Conservation (phyloP, 257 asterid species). For the Solanum bukasovii region DNA sequence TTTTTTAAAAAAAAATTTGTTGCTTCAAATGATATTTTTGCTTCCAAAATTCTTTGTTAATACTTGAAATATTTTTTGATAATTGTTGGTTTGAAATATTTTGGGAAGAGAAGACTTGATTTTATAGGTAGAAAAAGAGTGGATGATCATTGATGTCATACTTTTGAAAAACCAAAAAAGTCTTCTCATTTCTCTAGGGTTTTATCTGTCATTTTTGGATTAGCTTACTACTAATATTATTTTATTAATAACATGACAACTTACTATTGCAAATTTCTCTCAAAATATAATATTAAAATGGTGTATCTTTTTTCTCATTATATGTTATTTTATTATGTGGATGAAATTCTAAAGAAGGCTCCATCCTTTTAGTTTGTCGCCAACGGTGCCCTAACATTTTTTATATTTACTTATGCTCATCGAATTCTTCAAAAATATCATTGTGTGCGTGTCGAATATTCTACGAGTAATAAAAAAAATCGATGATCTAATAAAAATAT, state of each 20-base stretch:
- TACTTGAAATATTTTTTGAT: slow-evolving; percentile 6
- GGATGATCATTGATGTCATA: slow-evolving; percentile 41
- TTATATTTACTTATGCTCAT: not conserved
- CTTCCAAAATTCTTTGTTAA: slow-evolving; percentile 2
- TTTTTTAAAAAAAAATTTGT: not conserved
- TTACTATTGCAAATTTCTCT: slow-evolving; percentile 21
- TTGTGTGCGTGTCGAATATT: not conserved
- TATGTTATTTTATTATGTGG: slow-evolving; percentile 28
- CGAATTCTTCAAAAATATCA: not conserved
- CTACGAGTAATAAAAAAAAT: not conserved
- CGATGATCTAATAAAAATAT: not conserved
- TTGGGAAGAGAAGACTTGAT: slow-evolving; percentile 46
- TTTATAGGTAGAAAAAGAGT: slow-evolving; percentile 51
- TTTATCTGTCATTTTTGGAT: slow-evolving; percentile 49
- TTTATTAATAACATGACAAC: slow-evolving; percentile 22
- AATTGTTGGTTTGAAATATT: slow-evolving; percentile 15
- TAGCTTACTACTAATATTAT: slow-evolving; percentile 28
- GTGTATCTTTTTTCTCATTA: slow-evolving; percentile 24
- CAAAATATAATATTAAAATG: slow-evolving; percentile 13
- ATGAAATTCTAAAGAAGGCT: slow-evolving; percentile 24
- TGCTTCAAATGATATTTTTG: not conserved
- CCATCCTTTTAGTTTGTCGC: slow-evolving; percentile 37
- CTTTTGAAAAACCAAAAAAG: slow-evolving; percentile 37
- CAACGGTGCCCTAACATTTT: not conserved
- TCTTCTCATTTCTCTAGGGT: slow-evolving; percentile 47